Conservation (phyloP, 2,329 filamentous ascomycete species). For the Madurella mycetomatis region DNA sequence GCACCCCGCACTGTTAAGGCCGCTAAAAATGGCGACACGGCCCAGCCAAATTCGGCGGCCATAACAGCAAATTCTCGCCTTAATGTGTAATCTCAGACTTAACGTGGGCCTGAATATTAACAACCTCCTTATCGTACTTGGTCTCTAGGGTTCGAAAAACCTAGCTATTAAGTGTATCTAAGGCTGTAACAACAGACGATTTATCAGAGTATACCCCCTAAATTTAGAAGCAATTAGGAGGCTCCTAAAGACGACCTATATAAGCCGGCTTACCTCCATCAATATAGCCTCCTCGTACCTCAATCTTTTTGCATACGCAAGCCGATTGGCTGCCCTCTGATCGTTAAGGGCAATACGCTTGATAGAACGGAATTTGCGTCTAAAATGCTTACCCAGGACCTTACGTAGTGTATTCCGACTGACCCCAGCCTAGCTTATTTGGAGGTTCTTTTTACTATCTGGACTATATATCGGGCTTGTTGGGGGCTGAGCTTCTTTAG, state of each 20-base stretch:
- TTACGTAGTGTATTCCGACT: background rate
- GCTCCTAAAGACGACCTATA: too few species aligned
- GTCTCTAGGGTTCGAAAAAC: background rate
- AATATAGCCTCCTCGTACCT: too few species aligned
- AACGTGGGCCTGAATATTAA: background rate
- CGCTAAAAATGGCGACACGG: too few species aligned
- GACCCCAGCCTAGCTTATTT: background rate
- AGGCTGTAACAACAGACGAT: background rate
- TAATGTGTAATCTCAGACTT: background rate
- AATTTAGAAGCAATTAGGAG: too few species aligned
- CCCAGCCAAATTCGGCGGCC: too few species aligned
- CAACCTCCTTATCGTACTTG: background rate
- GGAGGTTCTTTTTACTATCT: background rate
- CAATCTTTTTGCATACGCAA: background rate
- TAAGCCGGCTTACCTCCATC: too few species aligned
- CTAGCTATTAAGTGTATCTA: background rate
- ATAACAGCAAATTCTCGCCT: too few species aligned
- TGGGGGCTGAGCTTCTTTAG: background rate
- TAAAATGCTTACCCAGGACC: background rate
- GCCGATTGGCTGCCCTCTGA: background rate
- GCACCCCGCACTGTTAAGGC: too few species aligned
- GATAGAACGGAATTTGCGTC: background rate
- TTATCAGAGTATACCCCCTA: background rate
- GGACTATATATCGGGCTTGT: background rate
- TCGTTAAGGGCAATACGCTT: background rate